These are phyloP conservation scores for Rhypophila decipiens DNA, from an alignment of 495 filamentous ascomycete species.

Conservation along the genomic window DNA sequence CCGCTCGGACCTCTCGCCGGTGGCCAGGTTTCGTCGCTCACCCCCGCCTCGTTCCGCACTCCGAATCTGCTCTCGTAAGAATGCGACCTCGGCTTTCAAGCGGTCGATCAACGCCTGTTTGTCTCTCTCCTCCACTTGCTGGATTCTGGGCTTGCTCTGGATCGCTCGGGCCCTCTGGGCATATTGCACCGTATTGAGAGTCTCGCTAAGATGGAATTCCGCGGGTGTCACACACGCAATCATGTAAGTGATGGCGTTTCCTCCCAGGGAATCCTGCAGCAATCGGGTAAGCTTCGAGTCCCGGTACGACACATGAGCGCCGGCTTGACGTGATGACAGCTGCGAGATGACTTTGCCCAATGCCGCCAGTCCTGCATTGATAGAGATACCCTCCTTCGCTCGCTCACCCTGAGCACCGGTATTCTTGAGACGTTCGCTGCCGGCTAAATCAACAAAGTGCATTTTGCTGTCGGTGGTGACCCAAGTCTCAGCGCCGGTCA, in stretches of 20 bases:
- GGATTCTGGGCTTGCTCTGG: slow-evolving; percentile 94
- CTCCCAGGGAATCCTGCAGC: slow-evolving; percentile 95
- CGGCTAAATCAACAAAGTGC: slow-evolving; percentile 97
- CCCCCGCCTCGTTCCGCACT: slow-evolving; percentile 54
- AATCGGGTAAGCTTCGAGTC: slow-evolving; percentile 94
- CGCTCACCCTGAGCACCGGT: slow-evolving; percentile 93
- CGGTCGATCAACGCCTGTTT: slow-evolving; percentile 93
- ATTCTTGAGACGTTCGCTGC: slow-evolving; percentile 95
- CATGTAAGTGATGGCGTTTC: slow-evolving; percentile 98
- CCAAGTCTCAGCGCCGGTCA: slow-evolving; percentile 57
- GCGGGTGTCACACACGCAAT: slow-evolving; percentile 97
- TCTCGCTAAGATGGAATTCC: slow-evolving; percentile 96
- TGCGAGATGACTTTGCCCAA: slow-evolving; percentile 98
- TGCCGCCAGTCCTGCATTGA: slow-evolving; percentile 93
- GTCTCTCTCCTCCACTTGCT: slow-evolving; percentile 89
- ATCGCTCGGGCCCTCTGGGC: slow-evolving; percentile 94
- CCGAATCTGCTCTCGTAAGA: slow-evolving; percentile 89
- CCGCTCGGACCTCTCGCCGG: slow-evolving; percentile 70
- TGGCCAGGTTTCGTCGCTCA: slow-evolving; percentile 49
- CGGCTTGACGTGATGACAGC: slow-evolving; percentile 79
- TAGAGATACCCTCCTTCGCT: slow-evolving; percentile 95
- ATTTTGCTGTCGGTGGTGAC: slow-evolving; percentile 96
- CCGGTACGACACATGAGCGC: slow-evolving; percentile 93
- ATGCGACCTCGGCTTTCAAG: slow-evolving; percentile 87
- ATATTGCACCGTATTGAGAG: slow-evolving; percentile 95